Evolutionary conservation across 805 yeast species (phyloP), one percentile per base, ranked within the genome.

Genomic region (Kuraishia piskuri): DNA sequence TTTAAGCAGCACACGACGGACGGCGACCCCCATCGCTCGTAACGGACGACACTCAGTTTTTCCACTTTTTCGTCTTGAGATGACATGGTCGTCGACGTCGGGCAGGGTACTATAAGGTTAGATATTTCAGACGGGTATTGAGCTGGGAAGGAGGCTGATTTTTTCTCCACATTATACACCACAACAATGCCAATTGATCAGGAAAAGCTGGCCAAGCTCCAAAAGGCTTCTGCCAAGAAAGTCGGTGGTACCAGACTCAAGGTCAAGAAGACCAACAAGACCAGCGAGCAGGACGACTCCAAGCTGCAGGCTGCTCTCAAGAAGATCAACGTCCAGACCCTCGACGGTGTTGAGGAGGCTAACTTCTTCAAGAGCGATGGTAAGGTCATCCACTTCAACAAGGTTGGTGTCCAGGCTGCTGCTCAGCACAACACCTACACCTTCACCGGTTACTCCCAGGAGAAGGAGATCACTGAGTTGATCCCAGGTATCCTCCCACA

Each of bases 321-420:
- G 72, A 90, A 91, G 78, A 79, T 92, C 71, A 86, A 88, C 74
- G 95, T 91, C 61, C 88, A 86, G 74, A 86, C 90, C 66, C 76
- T 92, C 64, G 90, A 87, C 62, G 90, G 88, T 67, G 85, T 92
- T 66, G 96, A 90, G 72, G 97, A 92, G 79, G 98, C 96, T 68
- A 92, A 91, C 83, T 88, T 92, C 80, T 91, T 94, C 88, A 87
- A 80, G 74, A 96, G 90, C 60, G 97, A 92, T 73, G 97, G 97
- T 69, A 86, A 85, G 70, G 97, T 94, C 60, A 77, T 92, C 74
- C 97, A 92, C 79, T 90, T 94, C 82, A 84, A 88, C 80, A 86
- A 94, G 74, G 97, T 94, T 62, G 95, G 94, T 76, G 94, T 91
- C 60, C 97, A 92, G 79, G 88, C 88, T 63, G 90, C 97, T 65